These are phyloP conservation scores for Orobanche coerulescens DNA, from an alignment of 257 asterid species.

Conservation along the genomic window DNA sequence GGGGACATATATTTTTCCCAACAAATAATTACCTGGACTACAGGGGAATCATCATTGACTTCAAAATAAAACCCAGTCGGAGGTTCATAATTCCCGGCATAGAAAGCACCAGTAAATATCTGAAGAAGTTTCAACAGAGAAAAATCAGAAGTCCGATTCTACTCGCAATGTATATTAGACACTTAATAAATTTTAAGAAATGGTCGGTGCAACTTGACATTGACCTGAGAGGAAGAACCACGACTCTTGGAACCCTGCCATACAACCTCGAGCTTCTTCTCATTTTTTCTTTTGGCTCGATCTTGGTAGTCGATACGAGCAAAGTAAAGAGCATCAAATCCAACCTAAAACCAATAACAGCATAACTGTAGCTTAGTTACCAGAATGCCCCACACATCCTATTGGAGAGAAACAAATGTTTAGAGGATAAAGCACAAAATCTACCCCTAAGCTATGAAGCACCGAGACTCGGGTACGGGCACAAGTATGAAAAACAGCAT, in stretches of 20 bases:
- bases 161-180: neutral
- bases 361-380: neutral
- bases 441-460: no score
- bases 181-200: neutral
- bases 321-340: constrained; percentile 90
- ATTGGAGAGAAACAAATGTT: no score
- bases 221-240: constrained; percentile 85
- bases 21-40: constrained; percentile 67
- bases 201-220: constrained; percentile 10
- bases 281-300: constrained; percentile 65
- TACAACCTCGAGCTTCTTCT: constrained; percentile 83
- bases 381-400: neutral
- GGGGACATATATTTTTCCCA: neutral
- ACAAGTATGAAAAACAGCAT: no score
- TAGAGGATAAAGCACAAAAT: no score
- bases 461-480: no score
- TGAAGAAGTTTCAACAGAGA: constrained; percentile 24
- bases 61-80: constrained; percentile 80
- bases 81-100: constrained; percentile 82
- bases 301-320: constrained; percentile 98
- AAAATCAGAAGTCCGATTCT: neutral
- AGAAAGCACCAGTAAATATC: constrained; percentile 97
- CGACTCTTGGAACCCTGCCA: constrained; percentile 85
- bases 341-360: constrained; percentile 54
- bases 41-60: constrained; percentile 59